Base-by-base conservation (phyloP, 306 rosid species). In the Prunus kanzakura region DNA sequence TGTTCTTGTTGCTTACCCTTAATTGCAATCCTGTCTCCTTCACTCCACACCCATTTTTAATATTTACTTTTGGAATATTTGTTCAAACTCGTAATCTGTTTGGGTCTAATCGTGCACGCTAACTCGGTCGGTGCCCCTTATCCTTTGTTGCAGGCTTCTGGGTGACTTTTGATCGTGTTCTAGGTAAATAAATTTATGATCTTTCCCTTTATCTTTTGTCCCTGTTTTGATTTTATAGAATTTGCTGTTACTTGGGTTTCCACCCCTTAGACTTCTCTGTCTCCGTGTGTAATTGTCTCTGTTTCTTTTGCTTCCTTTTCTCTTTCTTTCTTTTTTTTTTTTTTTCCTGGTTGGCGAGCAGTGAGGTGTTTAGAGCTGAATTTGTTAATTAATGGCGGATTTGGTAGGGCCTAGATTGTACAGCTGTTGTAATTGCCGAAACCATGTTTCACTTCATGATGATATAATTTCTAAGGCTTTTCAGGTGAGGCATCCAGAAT, bases 381-480 rank as follows among this genome's bases (percentile, higher is more conserved):
- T 20, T 60, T 64, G 47, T 66, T 23, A 54, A 76, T 82, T 83
- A 65, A 95, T 95, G 97, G 97, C 89, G 89, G 97, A 90, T 80
- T 76, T 90, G 57, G 84, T 88, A 12, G 99, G 93, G 29, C 99
- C 99, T 74, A 90, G 99, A 76, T 79, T 92, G 82, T 95, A 95
- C 84, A 87, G 97, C 80, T 95, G 97, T 76, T 90, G 93, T 76
- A 95, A 95, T 87, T 95, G 99, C 79, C 81, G 97, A 83, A 95
- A 90, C 86, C 99, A 89, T 77, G 97, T 95, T 72, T 86, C 99
- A 11, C 86, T 92, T 78, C 99, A 95, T 22, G 97, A 95, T 86
- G 99, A 95, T 89, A 90, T 95, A 4, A 91, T 95, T 83, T 95
- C 99, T 30, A 95, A 95, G 86, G 93, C 99, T 82, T 95, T 95